Evolutionary conservation across 108 stramenopile species (phyloP).

Genomic region (Bacterosira constricta): DNA sequence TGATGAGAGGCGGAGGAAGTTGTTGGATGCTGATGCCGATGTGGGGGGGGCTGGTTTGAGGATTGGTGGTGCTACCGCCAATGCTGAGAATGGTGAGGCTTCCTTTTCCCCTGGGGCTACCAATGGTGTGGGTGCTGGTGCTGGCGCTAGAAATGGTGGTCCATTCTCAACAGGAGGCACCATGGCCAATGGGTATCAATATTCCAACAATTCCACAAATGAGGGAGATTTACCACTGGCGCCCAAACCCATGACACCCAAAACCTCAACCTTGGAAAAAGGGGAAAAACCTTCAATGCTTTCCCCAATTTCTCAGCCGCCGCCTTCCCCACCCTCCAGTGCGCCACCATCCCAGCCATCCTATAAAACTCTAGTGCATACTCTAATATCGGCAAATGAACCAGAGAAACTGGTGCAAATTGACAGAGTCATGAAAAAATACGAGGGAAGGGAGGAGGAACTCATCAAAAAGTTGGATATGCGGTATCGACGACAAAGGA

Average conservation of each 20-base stretch:
- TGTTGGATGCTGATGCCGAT: slow-evolving; percentile 34
- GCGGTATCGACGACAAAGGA: slow-evolving; percentile 37
- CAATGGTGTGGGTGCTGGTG: too few species aligned
- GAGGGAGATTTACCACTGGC: background rate
- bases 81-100: too few species aligned
- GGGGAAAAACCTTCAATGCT: too few species aligned
- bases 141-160: too few species aligned
- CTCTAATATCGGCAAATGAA: slow-evolving; percentile 38
- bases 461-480: slow-evolving; percentile 46
- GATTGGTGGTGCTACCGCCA: too few species aligned
- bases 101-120: too few species aligned
- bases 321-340: slow-evolving; percentile 26
- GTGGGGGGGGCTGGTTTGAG: slow-evolving; percentile 14
- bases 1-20: slow-evolving; percentile 31
- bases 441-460: slow-evolving; percentile 51
- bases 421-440: slow-evolving; percentile 49
- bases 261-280: background rate
- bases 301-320: background rate
- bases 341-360: too few species aligned
- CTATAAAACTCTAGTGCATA: slow-evolving; percentile 23
- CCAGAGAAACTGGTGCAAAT: slow-evolving; percentile 45
- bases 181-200: too few species aligned
- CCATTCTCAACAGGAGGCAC: too few species aligned
- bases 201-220: too few species aligned
- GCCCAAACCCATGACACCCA: background rate